Base-by-base conservation (phyloP, 495 filamentous ascomycete species). In the Aspergillus leporis region DNA sequence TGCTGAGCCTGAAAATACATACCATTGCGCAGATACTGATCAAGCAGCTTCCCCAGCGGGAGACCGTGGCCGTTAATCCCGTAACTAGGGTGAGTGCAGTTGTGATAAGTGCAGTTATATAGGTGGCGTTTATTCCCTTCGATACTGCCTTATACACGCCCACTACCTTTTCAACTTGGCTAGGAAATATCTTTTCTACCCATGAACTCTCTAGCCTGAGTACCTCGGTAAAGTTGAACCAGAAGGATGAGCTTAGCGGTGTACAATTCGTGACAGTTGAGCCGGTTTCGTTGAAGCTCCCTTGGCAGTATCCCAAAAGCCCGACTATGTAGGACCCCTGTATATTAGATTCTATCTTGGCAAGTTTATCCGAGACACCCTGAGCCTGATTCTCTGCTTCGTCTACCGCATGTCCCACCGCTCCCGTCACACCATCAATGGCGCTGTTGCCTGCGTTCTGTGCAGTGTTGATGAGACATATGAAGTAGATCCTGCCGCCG, bases 171-270 rank as follows among this genome's bases (percentile, higher is more conserved):
- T 52, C 50, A 7, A 52, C 50, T 21, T 52, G 50, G 23, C 31
- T 52, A 14, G 50, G 25, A 21, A 52, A 52, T 16, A 52, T 52
- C 25, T 52, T 32, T 52, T 52, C 28, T 18, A 22, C 25, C 50
- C 50, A 52, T 18, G 50, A 52, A 18, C 19, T 12, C 31, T 21
- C 13, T 4, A 52, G 23, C 12, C 19, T 10, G 10, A 52, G 50
- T 3, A 52, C 50, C 13, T 52, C 25, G 7, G 50, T 52, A 21
- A 52, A 52, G 25, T 52, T 52, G 25, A 52, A 52, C 50, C 50
- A 52, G 50, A 52, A 52, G 13, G 25, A 52, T 9, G 25, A 32
- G 25, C 16, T 21, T 18, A 25, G 50, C 5, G 12, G 3, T 31
- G 25, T 52, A 34, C 25, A 52, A 1, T 52, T 21, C 25, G 5